A percentile compares a stretch with the other conserved stretches of the same genome.
These are phyloP conservation scores for Erodium moschatum DNA, from an alignment of 441 rosid genomes.

Conservation along the genomic window DNA sequence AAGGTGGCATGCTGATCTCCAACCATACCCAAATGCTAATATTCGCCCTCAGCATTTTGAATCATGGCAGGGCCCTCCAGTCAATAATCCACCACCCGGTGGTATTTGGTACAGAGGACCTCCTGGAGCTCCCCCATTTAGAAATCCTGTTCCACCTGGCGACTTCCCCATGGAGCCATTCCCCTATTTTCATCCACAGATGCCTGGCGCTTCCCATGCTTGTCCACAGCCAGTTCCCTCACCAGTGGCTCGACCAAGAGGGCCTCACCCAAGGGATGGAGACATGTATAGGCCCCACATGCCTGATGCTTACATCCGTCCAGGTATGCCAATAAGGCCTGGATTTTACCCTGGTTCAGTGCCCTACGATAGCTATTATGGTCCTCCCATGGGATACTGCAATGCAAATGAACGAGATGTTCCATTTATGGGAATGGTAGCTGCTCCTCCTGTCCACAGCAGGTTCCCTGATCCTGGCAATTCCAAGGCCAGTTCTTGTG, in stretches of 20 bases:
- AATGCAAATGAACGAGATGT: conserved; percentile 61
- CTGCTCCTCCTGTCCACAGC: conserved; percentile 48
- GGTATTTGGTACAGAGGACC: conserved; percentile 87
- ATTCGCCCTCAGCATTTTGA: conserved; percentile 58
- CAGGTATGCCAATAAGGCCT: conserved; percentile 83
- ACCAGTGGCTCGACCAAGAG: conserved; percentile 65
- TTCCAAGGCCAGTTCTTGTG: conserved; percentile 49
- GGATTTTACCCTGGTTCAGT: conserved; percentile 75
- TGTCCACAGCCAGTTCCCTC: conserved; percentile 50
- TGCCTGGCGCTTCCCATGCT: conserved; percentile 42
- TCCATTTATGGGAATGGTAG: conserved; percentile 63
- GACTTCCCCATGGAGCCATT: conserved; percentile 83
- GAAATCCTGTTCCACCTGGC: conserved; percentile 62
- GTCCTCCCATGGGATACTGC: conserved; percentile 76
- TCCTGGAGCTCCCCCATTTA: conserved; percentile 62
- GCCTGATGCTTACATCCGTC: conserved; percentile 63
- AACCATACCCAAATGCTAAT: conserved; percentile 45
- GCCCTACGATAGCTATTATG: conserved; percentile 64
- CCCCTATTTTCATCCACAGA: conserved; percentile 69
- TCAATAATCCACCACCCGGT: conserved; percentile 61
- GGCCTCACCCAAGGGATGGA: conserved; percentile 55
- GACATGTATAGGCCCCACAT: conserved; percentile 72
- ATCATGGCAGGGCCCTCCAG: conserved; percentile 71
- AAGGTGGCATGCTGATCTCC: conserved; percentile 63
- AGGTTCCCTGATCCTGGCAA: conserved; percentile 42